Evolutionary conservation across 768 basidiomycete species (phyloP), one percentile per base, ranked within the genome.

Genomic region (Trametes meyenii): DNA sequence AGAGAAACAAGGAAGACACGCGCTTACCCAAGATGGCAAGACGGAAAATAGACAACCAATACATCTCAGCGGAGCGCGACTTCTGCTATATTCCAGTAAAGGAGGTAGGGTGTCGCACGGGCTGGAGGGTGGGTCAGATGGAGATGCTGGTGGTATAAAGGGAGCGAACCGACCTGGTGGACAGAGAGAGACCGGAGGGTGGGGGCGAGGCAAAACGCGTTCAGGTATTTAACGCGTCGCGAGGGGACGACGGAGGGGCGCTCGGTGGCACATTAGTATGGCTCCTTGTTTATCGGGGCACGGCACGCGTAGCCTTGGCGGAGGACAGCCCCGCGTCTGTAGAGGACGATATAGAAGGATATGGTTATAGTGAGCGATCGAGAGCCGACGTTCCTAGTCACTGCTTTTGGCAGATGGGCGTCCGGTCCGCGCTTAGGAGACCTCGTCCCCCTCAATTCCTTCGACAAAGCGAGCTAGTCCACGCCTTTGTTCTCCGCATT

Each of bases 21-120:
- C 23, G 40, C 66, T 29, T 46, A 67, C 67, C 46, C 16, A 67
- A 40, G 14, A 39, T 38, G 23, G 54, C 57, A n/a, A 63, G 16
- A 36, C 67, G 63, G 38, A 63, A 36, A 26, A 65, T 43, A 2
- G 39, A 35, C 0, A 67, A 42, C 54, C 60, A 55, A 19, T 48
- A 50, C 55, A 63, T 64, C 11, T 21, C 39, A 43, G 36, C 52
- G 29, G 45, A 12, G n/a, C 2, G n/a, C 36, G 38, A n/a, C 6
- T 26, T 11, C 16, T 24, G n/a, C 17, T 21, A 14, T 38, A 39
- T 3, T 40, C n/a, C 17, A 16, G 16, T n/a, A 50, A 10, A 39
- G 21, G 5, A 23, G 4, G n/a, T 23, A 48, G 21, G 24, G 13
- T 48, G 46, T 48, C 10, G 46, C 21, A 16, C 13, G 46, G 14